Conservation (phyloP, 2,329 filamentous ascomycete genomes). For the Nemania abortiva region DNA sequence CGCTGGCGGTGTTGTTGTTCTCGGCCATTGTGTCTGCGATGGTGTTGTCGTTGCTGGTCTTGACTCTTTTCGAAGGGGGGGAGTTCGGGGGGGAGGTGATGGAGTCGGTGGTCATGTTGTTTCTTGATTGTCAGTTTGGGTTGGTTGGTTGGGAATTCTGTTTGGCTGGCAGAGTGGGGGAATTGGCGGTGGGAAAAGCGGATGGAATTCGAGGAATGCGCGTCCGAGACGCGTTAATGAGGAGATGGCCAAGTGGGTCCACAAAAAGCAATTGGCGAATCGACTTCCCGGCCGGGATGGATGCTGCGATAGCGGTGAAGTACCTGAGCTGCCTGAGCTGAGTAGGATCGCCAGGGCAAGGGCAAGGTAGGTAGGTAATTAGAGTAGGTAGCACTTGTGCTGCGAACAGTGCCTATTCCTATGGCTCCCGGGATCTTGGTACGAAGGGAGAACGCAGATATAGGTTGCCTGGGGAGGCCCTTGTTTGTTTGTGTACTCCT, state of each 20-base stretch:
- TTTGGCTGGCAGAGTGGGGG: slow-evolving; percentile 19
- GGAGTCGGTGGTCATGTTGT: slow-evolving; percentile 52
- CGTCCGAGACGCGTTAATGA: slow-evolving; percentile 42
- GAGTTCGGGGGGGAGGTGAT: slow-evolving; percentile 72
- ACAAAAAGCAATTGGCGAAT: slow-evolving; percentile 45
- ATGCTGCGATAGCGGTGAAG: neutral
- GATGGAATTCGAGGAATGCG: slow-evolving; percentile 24
- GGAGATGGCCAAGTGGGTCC: slow-evolving; percentile 21
- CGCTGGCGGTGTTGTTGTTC: slow-evolving; percentile 48
- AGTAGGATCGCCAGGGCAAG: too few relatives aligned
- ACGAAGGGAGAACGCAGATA: neutral
- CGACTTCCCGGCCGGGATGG: neutral
- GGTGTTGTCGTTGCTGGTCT: slow-evolving; percentile 61
- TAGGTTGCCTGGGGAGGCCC: neutral
- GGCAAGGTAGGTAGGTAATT: neutral
- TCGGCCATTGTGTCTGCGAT: slow-evolving; percentile 37
- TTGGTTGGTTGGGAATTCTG: slow-evolving; percentile 13
- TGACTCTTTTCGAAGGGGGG: slow-evolving; percentile 84
- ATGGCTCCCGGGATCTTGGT: neutral
- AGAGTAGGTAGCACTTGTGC: neutral
- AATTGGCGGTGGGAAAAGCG: slow-evolving; percentile 28
- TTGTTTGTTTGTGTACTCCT: neutral
- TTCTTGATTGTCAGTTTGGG: neutral
- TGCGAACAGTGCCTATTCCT: neutral
- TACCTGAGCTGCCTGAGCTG: too few relatives aligned